Evolutionary conservation across 2,329 filamentous ascomycete genomes (phyloP), one percentile per base, ranked within the genome.

Genomic region (Didymella pinodella): DNA sequence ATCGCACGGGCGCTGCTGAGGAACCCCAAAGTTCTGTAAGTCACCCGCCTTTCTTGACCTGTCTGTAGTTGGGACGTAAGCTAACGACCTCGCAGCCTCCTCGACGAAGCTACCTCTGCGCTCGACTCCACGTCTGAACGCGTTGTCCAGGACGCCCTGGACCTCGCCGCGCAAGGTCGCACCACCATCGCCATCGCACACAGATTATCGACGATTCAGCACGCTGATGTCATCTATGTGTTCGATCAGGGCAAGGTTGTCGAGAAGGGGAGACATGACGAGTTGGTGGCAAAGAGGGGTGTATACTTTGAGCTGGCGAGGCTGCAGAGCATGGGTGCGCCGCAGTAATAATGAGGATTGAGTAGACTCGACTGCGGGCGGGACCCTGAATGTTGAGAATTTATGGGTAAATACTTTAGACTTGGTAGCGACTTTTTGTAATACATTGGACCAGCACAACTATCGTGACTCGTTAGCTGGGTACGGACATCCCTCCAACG

Each of bases 141-240:
- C 71, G 88, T 93, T 1, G 91, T 95, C 32, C 91, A 95, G 77
- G 88, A 86, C 0, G 91, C 91, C 0, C 83, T 95, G 16, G 91
- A 97, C 76, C 87, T 88, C 63, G 93, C 93, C 1, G 89, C 92
- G 20, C 90, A 91, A 78, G 92, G 92, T 10, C 86, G 93, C 50
- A 96, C 93, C 86, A 98, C 94, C 0, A 95, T 99, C 63, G 93
- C 94, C 0, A 94, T 99, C 1, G 95, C 95, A 3, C 94, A 99
- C 78, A 85, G 95, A 25, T 81, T 99, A 6, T 92, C 88, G 71
- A 97, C 95, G 0, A 97, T 98, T 61, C 93, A 97, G 75, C 93
- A 95, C 75, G 94, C 94, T 0, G 94, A 98, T 73, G 81, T 94
- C 48, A 98, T 98, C 68, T 97, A 96, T 65, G 94, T 98, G n/a